phyloP scores from a whole-genome alignment of 345 rosid species.

The Conringia planisiliqua region DNA sequence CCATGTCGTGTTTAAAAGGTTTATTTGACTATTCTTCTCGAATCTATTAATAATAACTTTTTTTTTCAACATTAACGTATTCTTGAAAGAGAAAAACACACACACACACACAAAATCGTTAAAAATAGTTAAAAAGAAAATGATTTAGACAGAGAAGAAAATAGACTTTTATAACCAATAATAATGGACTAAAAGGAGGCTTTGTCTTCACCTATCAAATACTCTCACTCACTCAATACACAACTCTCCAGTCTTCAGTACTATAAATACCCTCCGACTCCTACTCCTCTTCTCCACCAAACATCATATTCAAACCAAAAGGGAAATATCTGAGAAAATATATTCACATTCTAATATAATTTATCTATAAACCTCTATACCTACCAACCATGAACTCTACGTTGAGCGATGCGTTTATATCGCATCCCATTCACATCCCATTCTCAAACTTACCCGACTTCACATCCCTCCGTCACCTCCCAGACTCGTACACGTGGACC shows the following conservation, averaged over 20 bases:
- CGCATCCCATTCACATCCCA: constrained; percentile 53
- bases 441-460: constrained; percentile 55
- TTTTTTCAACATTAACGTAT: too few relatives aligned
- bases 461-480: constrained; percentile 54
- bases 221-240: not conserved
- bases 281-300: constrained; percentile 31
- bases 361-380: not conserved
- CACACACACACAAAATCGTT: not conserved
- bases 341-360: not conserved
- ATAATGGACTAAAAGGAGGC: not conserved
- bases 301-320: constrained; percentile 7
- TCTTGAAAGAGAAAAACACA: not conserved
- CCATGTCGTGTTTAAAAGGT: not conserved
- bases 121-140: not conserved
- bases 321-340: not conserved
- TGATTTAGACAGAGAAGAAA: not conserved
- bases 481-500: constrained; percentile 78
- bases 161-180: not conserved
- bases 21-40: too few relatives aligned
- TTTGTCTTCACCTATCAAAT: constrained; percentile 3
- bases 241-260: not conserved
- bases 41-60: too few relatives aligned
- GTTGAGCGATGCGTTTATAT: constrained; percentile 46
- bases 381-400: constrained; percentile 62
- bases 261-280: constrained; percentile 33